Evolutionary conservation across 2,329 filamentous ascomycete species (phyloP).

Genomic region (Cadophora sp.): DNA sequence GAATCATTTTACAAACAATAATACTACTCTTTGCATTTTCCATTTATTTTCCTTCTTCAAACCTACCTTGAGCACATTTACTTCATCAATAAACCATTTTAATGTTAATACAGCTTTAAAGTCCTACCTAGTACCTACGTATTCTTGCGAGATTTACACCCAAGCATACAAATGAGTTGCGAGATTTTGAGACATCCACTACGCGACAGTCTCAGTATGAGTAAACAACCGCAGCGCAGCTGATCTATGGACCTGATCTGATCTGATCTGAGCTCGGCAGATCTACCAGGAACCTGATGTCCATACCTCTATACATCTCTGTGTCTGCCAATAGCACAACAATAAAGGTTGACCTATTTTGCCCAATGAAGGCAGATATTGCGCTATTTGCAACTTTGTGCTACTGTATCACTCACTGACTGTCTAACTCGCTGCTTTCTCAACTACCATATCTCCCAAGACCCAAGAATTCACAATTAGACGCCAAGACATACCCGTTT

Average conservation of each 20-base stretch:
- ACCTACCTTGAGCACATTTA: too few relatives aligned
- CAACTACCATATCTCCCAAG: background rate
- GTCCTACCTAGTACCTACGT: too few relatives aligned
- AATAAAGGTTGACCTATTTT: too few relatives aligned
- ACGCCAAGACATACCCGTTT: too few relatives aligned
- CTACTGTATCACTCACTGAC: too few relatives aligned
- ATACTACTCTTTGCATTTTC: too few relatives aligned
- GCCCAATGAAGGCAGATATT: background rate
- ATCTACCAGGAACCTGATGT: background rate
- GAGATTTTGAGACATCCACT: slow-evolving; percentile 5
- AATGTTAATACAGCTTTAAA: too few relatives aligned
- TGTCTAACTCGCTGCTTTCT: background rate
- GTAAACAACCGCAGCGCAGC: slow-evolving; percentile 12
- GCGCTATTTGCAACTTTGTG: background rate
- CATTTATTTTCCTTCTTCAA: too few relatives aligned
- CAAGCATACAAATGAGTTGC: background rate
- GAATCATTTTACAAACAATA: too few relatives aligned
- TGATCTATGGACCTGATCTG: background rate
- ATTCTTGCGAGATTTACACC: background rate
- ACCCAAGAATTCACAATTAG: background rate
- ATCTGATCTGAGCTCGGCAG: background rate
- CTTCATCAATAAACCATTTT: too few relatives aligned
- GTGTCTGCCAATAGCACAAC: background rate
- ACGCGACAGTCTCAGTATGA: too few relatives aligned
- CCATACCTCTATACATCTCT: background rate